phyloP scores from a whole-genome alignment of 176 grass and related monocot genomes.

The Carex littledalei region DNA sequence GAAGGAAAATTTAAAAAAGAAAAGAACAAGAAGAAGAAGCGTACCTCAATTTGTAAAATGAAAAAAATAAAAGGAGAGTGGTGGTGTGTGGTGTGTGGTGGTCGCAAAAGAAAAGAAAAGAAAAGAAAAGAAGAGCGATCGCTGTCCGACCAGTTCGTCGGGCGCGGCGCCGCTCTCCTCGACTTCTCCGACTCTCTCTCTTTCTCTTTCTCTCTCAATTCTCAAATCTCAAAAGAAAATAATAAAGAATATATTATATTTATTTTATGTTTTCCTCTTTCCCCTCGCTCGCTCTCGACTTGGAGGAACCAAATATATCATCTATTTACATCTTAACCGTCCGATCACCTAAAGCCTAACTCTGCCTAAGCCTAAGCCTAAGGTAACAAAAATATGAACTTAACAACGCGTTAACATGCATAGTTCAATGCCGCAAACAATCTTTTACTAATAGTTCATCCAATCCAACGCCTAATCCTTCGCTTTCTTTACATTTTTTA shows the following conservation, averaged over 20 bases:
- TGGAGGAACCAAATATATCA: no score
- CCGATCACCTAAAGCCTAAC: no score
- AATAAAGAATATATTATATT: not conserved
- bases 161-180: not conserved
- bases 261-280: not conserved
- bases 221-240: no score
- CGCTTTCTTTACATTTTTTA: no score
- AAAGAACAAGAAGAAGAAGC: not conserved
- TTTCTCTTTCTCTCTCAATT: not conserved
- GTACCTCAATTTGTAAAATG: not conserved
- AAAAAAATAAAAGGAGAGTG: no score
- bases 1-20: not conserved
- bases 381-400: no score
- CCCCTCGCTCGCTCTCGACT: not conserved
- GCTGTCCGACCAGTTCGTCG: slow-evolving; percentile 15
- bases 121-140: not conserved
- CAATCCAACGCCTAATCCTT: no score
- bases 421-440: no score
- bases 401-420: no score
- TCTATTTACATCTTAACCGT: no score
- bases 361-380: no score
- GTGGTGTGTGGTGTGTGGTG: not conserved
- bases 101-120: not conserved
- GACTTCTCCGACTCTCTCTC: not conserved
- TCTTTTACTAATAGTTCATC: no score